A percentile compares a stretch with the other conserved stretches of the same genome.
phyloP scores from a whole-genome alignment of 768 basidiomycete genomes.

The Naganishia antarctica region DNA sequence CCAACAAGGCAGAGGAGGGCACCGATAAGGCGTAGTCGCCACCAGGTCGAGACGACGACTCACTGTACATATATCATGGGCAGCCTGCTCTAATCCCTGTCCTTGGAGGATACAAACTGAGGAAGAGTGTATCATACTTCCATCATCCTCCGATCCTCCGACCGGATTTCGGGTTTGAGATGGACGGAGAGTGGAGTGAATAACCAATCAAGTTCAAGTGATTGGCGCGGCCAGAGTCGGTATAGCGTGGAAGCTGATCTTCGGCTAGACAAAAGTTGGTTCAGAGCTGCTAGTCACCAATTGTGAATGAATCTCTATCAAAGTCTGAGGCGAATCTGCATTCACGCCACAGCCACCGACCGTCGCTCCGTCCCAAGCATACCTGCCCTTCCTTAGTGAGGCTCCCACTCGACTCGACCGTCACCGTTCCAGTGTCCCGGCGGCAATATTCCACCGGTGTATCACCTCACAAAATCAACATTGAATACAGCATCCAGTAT shows the following conservation, averaged over 20 bases:
- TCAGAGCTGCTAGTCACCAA: not conserved
- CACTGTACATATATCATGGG: too few relatives aligned
- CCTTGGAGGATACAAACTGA: too few relatives aligned
- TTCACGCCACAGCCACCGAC: too few relatives aligned
- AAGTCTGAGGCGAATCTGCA: too few relatives aligned
- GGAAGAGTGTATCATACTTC: too few relatives aligned
- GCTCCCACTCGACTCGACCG: too few relatives aligned
- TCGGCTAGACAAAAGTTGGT: conserved; percentile 15
- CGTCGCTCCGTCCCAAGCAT: too few relatives aligned
- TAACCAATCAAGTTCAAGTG: conserved; percentile 3
- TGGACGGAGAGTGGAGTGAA: not conserved
- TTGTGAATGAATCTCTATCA: not conserved
- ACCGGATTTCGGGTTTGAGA: conserved; percentile 2
- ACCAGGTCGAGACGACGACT: too few relatives aligned
- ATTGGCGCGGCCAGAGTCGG: conserved; percentile 17
- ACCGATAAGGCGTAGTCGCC: conserved; percentile 1
- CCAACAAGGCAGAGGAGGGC: conserved; percentile 9
- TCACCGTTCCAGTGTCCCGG: too few relatives aligned
- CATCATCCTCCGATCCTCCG: not conserved
- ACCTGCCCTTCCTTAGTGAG: too few relatives aligned
- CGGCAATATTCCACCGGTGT: not conserved
- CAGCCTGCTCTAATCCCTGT: too few relatives aligned
- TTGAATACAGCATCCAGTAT: not conserved
- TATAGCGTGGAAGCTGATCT: not conserved
- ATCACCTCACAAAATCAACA: not conserved